Conservation (phyloP, 169 alveolate genomes). For the Plasmodium cynomolgi region DNA sequence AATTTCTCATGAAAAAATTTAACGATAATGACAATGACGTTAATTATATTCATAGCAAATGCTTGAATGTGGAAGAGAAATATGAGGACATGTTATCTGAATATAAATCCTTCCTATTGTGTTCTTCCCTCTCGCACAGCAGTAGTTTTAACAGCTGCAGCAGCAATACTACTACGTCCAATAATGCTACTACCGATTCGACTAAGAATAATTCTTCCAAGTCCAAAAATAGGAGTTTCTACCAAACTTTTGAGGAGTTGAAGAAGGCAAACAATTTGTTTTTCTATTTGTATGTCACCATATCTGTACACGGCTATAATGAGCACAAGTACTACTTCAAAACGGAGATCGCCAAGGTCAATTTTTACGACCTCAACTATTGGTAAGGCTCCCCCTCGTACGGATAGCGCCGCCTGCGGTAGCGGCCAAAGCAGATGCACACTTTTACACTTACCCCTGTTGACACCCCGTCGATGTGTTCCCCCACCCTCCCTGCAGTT, state of each 20-base stretch:
- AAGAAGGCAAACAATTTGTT: slow-evolving; percentile 74
- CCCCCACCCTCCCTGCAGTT: slow-evolving; percentile 12
- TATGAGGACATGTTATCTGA: slow-evolving; percentile 75
- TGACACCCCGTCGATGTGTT: not conserved
- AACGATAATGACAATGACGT: slow-evolving; percentile 67
- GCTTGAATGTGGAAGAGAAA: slow-evolving; percentile 44
- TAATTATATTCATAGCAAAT: slow-evolving; percentile 67
- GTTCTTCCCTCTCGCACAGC: slow-evolving; percentile 74
- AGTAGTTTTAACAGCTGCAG: slow-evolving; percentile 75
- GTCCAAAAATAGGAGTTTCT: slow-evolving; percentile 37
- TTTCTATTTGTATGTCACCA: slow-evolving; percentile 65
- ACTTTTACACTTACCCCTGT: not conserved
- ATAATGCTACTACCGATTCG: slow-evolving; percentile 32
- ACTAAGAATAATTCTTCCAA: slow-evolving; percentile 41
- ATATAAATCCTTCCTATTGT: slow-evolving; percentile 65
- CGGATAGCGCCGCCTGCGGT: not conserved
- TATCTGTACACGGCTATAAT: slow-evolving; percentile 72
- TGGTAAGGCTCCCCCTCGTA: slow-evolving; percentile 22
- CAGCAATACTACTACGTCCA: slow-evolving; percentile 61
- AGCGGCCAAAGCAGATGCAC: not conserved
- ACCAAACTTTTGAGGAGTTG: slow-evolving; percentile 71
- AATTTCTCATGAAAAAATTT: slow-evolving; percentile 25
- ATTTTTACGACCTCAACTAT: slow-evolving; percentile 69
- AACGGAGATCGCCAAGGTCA: slow-evolving; percentile 75
- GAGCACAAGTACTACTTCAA: slow-evolving; percentile 72